Base-by-base conservation (phyloP, 176 grass and related monocot species). In the Musa itinerans region DNA sequence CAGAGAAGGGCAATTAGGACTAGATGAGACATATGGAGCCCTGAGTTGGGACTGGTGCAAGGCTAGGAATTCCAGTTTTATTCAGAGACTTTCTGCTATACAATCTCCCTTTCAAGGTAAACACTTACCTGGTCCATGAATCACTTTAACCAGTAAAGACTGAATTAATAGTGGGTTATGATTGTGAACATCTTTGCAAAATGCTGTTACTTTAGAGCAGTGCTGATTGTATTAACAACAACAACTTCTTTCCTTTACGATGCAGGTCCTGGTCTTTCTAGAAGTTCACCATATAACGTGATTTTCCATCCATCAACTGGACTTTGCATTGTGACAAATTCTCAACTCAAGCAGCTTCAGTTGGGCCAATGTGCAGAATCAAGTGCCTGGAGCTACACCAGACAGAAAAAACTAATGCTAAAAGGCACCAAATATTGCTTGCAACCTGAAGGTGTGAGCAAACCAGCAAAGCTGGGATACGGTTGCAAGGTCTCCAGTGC, bases 1-100 rank as follows among this genome's bases (percentile, higher is more conserved):
- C 17, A 85, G 90, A 77, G 83, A 93, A 82, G 94, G 88, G 70
- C 79, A 78, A 81, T 73, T 85, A 78, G 83, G 78, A 66, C 93
- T 78, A 52, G 86, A 97, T 89, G 94, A 97, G 85, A 85, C 94
- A 25, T 97, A 97, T 78, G 94, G 94, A 62, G 75, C 90, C 72
- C 74, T 97, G 14, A 75, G 82, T 58, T 97, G 79, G 81, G 87
- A 91, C 76, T 97, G 94, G 94, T 82, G 79, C 77, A 82, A 87
- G 77, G 79, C 87, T 49, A 97, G 94, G 84, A 97, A 87, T 81
- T 81, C 90, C 17, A 69, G 73, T 54, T 97, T 97, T 61, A 58
- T 93, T 69, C 76, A 85, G 75, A 90, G 86, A 80, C 81, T 97
- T 64, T 80, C 77, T 75, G 79, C 83, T 17, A 69, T 97, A 19